Evolutionary conservation across 208 protist genomes (phyloP).

Genomic region (Trypanosoma cruzi): DNA sequence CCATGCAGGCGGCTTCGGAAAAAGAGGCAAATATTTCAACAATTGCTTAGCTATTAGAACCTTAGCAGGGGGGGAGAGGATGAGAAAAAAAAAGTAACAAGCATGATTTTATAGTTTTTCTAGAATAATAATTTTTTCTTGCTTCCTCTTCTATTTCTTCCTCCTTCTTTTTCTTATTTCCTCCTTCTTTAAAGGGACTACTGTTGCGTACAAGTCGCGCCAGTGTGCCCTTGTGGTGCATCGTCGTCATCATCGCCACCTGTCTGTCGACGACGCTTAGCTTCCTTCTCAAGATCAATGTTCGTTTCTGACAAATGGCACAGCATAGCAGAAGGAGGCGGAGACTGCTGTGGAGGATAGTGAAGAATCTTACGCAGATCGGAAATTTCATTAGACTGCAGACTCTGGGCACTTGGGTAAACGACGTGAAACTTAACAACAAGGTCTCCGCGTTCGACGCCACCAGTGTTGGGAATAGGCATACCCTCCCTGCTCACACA

Average conservation of each 20-base stretch:
- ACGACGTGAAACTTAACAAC: conserved; percentile 91
- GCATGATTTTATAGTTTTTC: conserved; percentile 2
- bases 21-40: neutral
- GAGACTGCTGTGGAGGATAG: conserved; percentile 54
- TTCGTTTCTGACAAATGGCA: conserved; percentile 57
- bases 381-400: conserved; percentile 10
- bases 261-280: conserved; percentile 50
- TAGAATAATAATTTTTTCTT: conserved; percentile 12
- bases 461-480: conserved; percentile 89
- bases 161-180: conserved; percentile 19
- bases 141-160: conserved; percentile 21
- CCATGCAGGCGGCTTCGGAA: neutral
- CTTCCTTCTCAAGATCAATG: conserved; percentile 84
- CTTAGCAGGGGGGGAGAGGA: neutral
- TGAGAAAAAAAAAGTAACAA: neutral
- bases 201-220: conserved; percentile 83
- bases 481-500: conserved; percentile 93
- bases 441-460: conserved; percentile 90
- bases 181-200: conserved; percentile 26
- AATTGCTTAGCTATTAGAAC: neutral
- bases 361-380: conserved; percentile 78
- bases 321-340: conserved; percentile 45
- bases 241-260: conserved; percentile 70
- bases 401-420: conserved; percentile 59
- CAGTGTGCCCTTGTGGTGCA: conserved; percentile 46